Evolutionary conservation across 495 filamentous ascomycete species (phyloP), one percentile per base, ranked within the genome.

Genomic region (Aspergillus hancockii): DNA sequence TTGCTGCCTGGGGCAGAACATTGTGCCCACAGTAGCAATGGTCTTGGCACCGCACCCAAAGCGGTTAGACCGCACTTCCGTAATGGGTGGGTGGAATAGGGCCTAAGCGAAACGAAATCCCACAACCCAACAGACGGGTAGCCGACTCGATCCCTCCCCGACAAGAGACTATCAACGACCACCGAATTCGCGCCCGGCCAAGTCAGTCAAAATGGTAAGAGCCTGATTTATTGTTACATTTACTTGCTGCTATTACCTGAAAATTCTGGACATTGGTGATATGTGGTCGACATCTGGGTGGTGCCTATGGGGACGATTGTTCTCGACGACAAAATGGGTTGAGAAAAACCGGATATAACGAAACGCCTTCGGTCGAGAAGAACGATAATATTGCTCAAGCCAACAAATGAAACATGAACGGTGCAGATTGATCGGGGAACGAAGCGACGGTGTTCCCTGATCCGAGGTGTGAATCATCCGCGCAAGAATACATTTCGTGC

Each of bases 121-220:
- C 72, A 76, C 73, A 77, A 76, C 70, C 71, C 69, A 67, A 22
- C 43, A 47, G 43, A 47, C 64, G 58, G 58, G 66, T 58, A 67
- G 61, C 55, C 67, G 68, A 69, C 66, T 72, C 56, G 74, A 71
- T 71, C 71, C 43, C 67, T 71, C 71, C 71, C 70, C 73, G 74
- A 78, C 73, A 76, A 78, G 71, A 72, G 75, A 78, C 75, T 71
- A 72, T 65, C 68, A 79, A 72, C 76, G 75, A 79, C 74, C 78
- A 78, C 68, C 75, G 74, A 64, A 64, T 70, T 67, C 70, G 70
- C 73, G 69, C 70, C 74, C 73, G 73, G 72, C 68, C 72, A 78
- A 81, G 68, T 76, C 75, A 77, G 76, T 80, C 76, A 85, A 83
- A 76, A 85, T 85, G 82, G 82, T 85, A 80, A 83, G 82, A 59